phyloP scores from a whole-genome alignment of 176 grass and related monocot species.

The Secale cereale region DNA sequence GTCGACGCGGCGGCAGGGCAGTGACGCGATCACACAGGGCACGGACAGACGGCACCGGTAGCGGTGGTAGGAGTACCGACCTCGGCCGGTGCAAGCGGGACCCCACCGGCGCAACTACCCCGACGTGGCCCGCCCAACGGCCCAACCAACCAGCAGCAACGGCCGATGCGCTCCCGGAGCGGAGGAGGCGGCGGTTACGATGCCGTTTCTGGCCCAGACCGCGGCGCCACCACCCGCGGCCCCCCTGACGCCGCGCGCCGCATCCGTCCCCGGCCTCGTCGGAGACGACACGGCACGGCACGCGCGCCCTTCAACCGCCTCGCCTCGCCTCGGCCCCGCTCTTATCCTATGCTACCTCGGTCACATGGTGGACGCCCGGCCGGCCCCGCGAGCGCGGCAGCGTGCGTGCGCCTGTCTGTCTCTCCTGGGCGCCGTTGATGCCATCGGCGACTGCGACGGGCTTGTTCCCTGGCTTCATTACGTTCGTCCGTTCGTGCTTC shows the following conservation, averaged over 20 bases:
- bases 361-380: constrained; percentile 2
- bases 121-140: constrained; percentile 4
- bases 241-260: neutral
- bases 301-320: constrained; percentile 4
- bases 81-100: neutral
- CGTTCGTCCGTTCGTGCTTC: too few relatives aligned
- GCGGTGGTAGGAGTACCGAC: neutral
- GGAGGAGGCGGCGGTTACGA: constrained; percentile 29
- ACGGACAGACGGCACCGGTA: neutral
- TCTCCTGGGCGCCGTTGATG: too few relatives aligned
- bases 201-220: constrained; percentile 25
- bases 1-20: neutral
- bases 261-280: neutral
- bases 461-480: too few relatives aligned
- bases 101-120: neutral
- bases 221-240: neutral
- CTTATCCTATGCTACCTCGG: neutral
- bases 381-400: neutral
- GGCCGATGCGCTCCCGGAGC: neutral
- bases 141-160: neutral
- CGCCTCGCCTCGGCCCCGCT: neutral
- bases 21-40: too few relatives aligned
- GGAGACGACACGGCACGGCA: neutral
- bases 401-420: constrained; percentile 7
- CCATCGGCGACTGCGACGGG: neutral